These are phyloP conservation scores for Naegleria gruberi DNA, from an alignment of 208 protist species.

Conservation along the genomic window DNA sequence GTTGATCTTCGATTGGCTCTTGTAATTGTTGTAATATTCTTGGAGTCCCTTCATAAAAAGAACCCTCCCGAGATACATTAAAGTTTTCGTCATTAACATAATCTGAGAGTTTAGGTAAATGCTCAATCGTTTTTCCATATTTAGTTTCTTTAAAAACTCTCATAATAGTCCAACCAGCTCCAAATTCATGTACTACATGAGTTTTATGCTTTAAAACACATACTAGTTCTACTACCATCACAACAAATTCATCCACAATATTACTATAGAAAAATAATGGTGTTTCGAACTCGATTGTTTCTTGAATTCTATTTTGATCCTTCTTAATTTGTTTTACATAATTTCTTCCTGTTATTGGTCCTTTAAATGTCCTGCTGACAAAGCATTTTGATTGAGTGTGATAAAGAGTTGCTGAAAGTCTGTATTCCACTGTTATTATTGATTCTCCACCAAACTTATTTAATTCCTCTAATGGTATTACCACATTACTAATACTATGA, in stretches of 20 bases:
- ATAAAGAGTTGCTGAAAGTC: not conserved
- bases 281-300: not conserved
- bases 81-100: not conserved
- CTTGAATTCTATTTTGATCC: not conserved
- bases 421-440: not conserved
- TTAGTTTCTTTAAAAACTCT: not conserved
- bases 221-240: not conserved
- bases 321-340: not conserved
- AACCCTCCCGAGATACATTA: not conserved
- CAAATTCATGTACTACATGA: not conserved
- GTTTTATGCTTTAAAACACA: not conserved
- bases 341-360: not conserved
- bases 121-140: not conserved
- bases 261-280: not conserved
- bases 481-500: not conserved
- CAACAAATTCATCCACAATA: not conserved
- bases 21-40: not conserved
- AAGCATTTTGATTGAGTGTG: not conserved
- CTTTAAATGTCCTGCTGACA: not conserved
- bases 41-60: not conserved
- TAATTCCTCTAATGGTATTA: not conserved
- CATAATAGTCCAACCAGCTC: not conserved
- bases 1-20: not conserved
- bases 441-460: not conserved
- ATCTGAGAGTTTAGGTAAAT: not conserved